These are phyloP conservation scores for Aspergillaceae sp. DNA, from an alignment of 2,329 filamentous ascomycete genomes.

Conservation along the genomic window DNA sequence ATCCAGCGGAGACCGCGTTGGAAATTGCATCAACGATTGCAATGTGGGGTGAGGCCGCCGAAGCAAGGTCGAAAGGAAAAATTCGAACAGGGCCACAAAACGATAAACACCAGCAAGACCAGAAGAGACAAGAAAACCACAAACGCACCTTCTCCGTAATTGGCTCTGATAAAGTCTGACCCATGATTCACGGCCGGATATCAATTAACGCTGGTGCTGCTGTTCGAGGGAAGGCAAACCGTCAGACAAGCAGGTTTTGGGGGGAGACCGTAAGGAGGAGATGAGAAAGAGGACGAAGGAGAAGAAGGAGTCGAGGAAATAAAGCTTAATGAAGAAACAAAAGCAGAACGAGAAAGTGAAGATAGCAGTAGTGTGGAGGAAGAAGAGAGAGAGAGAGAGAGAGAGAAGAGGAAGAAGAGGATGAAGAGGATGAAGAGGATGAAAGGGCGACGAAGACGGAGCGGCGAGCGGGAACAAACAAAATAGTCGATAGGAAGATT, in stretches of 20 bases:
- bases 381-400: conserved; percentile 4
- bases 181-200: conserved; percentile 55
- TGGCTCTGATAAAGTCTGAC: conserved; percentile 98
- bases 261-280: not conserved
- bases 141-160: conserved; percentile 91
- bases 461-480: conserved; percentile 1
- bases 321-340: not conserved
- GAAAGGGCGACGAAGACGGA: conserved; percentile 1
- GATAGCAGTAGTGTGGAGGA: not conserved
- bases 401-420: conserved; percentile 7
- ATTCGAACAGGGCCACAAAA: conserved; percentile 6
- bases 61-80: not conserved
- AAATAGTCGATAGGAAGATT: not conserved
- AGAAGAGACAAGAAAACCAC: conserved; percentile 7
- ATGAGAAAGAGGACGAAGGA: conserved; percentile 6
- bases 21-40: conserved; percentile 14
- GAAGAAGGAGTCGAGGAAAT: conserved; percentile 1
- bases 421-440: conserved; percentile 6
- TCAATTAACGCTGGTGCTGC: conserved; percentile 11
- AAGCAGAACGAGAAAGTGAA: too few relatives aligned
- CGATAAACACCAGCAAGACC: conserved; percentile 13
- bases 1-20: not conserved
- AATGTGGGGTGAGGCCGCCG: conserved; percentile 16
- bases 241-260: not conserved
- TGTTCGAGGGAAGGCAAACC: not conserved